Evolutionary conservation across 805 yeast species (phyloP).

Genomic region (Suhomyces sp.): DNA sequence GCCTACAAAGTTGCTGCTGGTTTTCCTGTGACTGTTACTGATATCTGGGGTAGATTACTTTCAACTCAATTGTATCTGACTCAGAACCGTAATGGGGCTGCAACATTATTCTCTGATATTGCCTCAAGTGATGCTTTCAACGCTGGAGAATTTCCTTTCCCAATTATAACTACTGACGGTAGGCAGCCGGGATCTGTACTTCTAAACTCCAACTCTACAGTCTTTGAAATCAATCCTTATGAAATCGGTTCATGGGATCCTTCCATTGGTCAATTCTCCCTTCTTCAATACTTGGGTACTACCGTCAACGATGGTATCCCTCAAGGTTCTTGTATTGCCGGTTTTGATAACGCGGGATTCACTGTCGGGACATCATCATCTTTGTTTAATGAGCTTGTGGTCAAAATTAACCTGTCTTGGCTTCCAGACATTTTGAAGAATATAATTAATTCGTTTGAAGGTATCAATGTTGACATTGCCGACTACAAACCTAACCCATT

Average conservation of each 20-base stretch:
- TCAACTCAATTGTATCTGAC: slow-evolving; percentile 31
- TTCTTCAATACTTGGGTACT: slow-evolving; percentile 70
- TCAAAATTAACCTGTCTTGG: slow-evolving; percentile 44
- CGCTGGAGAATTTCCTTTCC: slow-evolving; percentile 38
- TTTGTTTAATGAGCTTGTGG: slow-evolving; percentile 66
- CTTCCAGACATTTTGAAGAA: slow-evolving; percentile 2
- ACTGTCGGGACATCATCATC: slow-evolving; percentile 82
- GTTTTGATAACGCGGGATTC: slow-evolving; percentile 81
- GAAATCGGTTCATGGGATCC: slow-evolving; percentile 88
- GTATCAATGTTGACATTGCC: slow-evolving; percentile 57
- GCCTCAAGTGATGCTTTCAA: slow-evolving; percentile 24
- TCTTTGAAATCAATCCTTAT: slow-evolving; percentile 39
- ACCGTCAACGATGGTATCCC: slow-evolving; percentile 60
- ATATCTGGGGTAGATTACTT: slow-evolving; percentile 41
- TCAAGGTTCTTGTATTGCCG: slow-evolving; percentile 52
- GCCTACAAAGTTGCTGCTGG: slow-evolving; percentile 33
- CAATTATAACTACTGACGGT: slow-evolving; percentile 39
- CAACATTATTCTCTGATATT: slow-evolving; percentile 14
- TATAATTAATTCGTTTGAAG: slow-evolving; percentile 1
- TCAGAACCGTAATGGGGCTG: slow-evolving; percentile 24
- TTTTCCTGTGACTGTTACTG: slow-evolving; percentile 34
- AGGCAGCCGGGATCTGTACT: slow-evolving; percentile 33
- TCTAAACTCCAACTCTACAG: slow-evolving; percentile 36
- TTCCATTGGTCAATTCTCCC: slow-evolving; percentile 60
- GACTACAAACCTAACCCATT: slow-evolving; percentile 69